Evolutionary conservation across 768 basidiomycete species (phyloP).

Genomic region (Pisolithus sp.): DNA sequence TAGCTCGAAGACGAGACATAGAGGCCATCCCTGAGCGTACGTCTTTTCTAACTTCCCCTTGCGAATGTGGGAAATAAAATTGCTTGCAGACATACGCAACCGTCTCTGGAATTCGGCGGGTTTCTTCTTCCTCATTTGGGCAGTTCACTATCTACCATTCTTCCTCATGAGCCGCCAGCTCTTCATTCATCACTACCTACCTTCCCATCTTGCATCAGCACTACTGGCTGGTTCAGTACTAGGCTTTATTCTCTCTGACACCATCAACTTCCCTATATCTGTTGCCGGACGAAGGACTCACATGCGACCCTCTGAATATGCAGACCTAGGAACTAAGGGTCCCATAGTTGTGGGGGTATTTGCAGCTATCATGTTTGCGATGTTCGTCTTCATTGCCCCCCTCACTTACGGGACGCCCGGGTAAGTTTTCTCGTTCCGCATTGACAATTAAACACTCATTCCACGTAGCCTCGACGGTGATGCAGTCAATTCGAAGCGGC

Average conservation of each 20-base stretch:
- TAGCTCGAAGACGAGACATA: conserved; percentile 80
- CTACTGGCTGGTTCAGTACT: conserved; percentile 89
- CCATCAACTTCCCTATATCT: conserved; percentile 88
- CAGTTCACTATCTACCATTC: conserved; percentile 93
- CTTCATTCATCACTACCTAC: conserved; percentile 97
- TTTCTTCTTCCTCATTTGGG: conserved; percentile 94
- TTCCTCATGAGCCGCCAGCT: conserved; percentile 96
- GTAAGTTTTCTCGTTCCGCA: conserved; percentile 41
- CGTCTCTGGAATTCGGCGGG: conserved; percentile 93
- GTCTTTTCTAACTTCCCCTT: conserved; percentile 25
- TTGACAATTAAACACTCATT: conserved; percentile 10
- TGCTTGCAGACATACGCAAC: conserved; percentile 71
- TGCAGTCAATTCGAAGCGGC: conserved; percentile 73
- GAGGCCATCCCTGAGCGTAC: conserved; percentile 83
- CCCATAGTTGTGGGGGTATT: conserved; percentile 57
- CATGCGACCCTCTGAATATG: conserved; percentile 44
- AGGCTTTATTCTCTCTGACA: conserved; percentile 84
- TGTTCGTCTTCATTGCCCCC: conserved; percentile 76
- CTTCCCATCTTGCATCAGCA: conserved; percentile 89
- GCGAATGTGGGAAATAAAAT: conserved; percentile 1
- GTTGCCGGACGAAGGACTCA: conserved; percentile 62
- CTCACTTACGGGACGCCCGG: conserved; percentile 96
- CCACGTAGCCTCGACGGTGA: conserved; percentile 70
- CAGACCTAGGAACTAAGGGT: conserved; percentile 76
- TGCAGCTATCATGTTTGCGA: conserved; percentile 50